Base-by-base conservation (phyloP, 352 stramenopile species). In the Peronospora farinosa region DNA sequence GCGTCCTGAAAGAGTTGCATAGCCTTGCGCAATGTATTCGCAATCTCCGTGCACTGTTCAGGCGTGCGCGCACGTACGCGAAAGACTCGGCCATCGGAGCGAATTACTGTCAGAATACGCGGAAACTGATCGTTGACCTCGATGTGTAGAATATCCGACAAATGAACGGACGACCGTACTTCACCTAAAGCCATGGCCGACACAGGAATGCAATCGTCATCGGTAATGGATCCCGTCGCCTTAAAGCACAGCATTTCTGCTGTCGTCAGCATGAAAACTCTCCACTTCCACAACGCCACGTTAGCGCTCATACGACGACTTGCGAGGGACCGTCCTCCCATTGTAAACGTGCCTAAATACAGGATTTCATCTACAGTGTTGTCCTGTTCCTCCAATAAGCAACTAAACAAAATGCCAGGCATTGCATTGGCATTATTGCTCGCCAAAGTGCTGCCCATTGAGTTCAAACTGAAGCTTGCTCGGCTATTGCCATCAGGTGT, bases 191-290 rank as follows among this genome's bases (percentile, higher is more conserved):
- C 72, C 27, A 63, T 75, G 32, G 51, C 65, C 61, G 51, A 73
- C 60, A 60, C 45, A 13, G 40, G 40, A 21, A 16, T 45, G 13
- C 36, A 40, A 19, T 60, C 62, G 25, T 70, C 62, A 12, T 67
- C 52, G 11, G 36, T 52, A 37, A 65, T 62, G 6, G 56, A 59
- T n/a, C 58, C 63, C 15, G 59, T 69, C 1, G 73, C 71, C 49
- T 89, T 89, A 47, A 89, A 89, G 50, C 74, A 86, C 35, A 89
- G 46, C 65, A 89, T 79, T 57, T 89, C 78, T 0, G 76, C 74
- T 5, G 74, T 78, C 21, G 78, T 89, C 12, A 89, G 60, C 65
- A 89, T 82, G 49, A 87, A 84, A 43, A 82, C 74, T 16, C 78
- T 68, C 60, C 84, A 80, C 48, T 89, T 89, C 78, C 78, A 89